Evolutionary conservation across 768 basidiomycete species (phyloP).

Genomic region (Clitopilus hobsonii): DNA sequence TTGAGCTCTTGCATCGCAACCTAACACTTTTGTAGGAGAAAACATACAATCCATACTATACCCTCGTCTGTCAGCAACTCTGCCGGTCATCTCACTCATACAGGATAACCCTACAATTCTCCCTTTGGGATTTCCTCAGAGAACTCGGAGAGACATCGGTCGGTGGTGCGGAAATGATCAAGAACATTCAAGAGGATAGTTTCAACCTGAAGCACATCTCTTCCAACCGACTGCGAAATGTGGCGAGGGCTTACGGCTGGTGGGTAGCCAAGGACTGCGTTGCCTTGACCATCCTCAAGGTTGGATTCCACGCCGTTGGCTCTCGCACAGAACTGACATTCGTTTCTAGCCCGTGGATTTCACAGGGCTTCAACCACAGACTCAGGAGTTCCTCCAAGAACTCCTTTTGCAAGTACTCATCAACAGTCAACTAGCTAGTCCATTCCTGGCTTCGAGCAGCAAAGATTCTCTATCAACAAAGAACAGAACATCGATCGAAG

Average conservation of each 20-base stretch:
- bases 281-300: slow-evolving; percentile 79
- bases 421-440: slow-evolving; percentile 70
- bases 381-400: slow-evolving; percentile 62
- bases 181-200: slow-evolving; percentile 48
- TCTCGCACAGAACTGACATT: background rate
- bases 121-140: slow-evolving; percentile 94
- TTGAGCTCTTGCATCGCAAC: background rate
- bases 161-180: slow-evolving; percentile 75
- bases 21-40: slow-evolving; percentile 58
- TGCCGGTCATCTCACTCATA: slow-evolving; percentile 76
- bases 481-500: slow-evolving; percentile 63
- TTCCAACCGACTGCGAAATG: slow-evolving; percentile 54
- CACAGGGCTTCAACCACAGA: slow-evolving; percentile 58
- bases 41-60: slow-evolving; percentile 92
- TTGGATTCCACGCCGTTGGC: slow-evolving; percentile 22
- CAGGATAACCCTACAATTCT: slow-evolving; percentile 91
- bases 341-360: slow-evolving; percentile 82
- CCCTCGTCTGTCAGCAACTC: slow-evolving; percentile 82
- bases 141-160: slow-evolving; percentile 82
- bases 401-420: slow-evolving; percentile 68
- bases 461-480: slow-evolving; percentile 36
- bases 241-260: slow-evolving; percentile 88
- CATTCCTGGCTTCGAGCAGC: slow-evolving; percentile 40
- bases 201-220: slow-evolving; percentile 53
- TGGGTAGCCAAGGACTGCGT: slow-evolving; percentile 85